Conservation (phyloP, 768 basidiomycete genomes). For the Lepiota brunneoincarnata region DNA sequence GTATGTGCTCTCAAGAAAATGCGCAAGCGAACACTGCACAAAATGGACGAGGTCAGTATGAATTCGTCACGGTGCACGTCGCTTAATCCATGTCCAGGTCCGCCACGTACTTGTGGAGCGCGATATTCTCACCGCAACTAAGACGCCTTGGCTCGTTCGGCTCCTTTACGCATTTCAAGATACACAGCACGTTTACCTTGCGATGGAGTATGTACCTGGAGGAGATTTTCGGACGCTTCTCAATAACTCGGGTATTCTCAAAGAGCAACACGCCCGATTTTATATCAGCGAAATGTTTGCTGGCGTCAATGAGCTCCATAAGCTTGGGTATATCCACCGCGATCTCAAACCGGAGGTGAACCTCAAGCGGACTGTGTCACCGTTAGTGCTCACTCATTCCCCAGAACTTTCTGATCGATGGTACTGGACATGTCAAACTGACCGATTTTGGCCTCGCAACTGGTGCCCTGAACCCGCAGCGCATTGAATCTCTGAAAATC, state of each 20-base stretch:
- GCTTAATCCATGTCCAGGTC: conserved; percentile 47
- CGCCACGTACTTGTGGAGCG: conserved; percentile 98
- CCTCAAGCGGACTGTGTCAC: neutral
- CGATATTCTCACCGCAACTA: conserved; percentile 95
- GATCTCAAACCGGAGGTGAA: conserved; percentile 94
- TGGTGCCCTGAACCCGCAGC: conserved; percentile 89
- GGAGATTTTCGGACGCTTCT: conserved; percentile 97
- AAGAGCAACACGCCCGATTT: conserved; percentile 95
- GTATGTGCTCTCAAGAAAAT: conserved; percentile 98
- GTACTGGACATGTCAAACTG: conserved; percentile 93
- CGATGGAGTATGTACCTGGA: conserved; percentile 99
- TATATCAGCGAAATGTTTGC: conserved; percentile 99
- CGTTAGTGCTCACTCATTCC: neutral
- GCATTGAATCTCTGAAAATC: conserved; percentile 92
- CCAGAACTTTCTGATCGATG: conserved; percentile 96
- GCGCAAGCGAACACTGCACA: conserved; percentile 89
- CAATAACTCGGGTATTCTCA: conserved; percentile 96
- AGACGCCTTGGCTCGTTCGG: conserved; percentile 95
- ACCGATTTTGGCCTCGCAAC: conserved; percentile 98
- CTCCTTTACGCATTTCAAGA: conserved; percentile 98
- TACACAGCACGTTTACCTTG: conserved; percentile 84
- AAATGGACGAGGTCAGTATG: conserved; percentile 90
- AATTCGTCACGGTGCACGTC: neutral
- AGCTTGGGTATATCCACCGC: conserved; percentile 96
- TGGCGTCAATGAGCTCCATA: conserved; percentile 90